A percentile compares a stretch with the other conserved stretches of the same genome.
Conservation (phyloP, 106 monocot genomes). For the Agapanthus africanus region DNA sequence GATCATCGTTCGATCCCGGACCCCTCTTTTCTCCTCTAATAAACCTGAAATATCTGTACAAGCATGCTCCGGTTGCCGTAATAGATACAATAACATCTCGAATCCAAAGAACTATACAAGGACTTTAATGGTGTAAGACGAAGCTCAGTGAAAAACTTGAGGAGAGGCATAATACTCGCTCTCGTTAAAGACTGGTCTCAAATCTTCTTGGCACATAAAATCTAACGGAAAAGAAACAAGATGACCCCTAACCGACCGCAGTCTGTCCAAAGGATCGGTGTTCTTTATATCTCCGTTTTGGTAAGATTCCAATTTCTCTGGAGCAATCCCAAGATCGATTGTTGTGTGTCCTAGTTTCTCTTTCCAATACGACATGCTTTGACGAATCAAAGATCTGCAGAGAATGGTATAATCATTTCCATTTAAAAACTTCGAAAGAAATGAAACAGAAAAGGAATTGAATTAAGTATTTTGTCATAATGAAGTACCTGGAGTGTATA, state of each 20-base stretch:
- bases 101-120: neutral
- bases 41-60: neutral
- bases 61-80: neutral
- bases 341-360: slow-evolving; percentile 92
- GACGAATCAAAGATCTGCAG: slow-evolving; percentile 46
- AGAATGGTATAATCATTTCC: neutral
- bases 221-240: slow-evolving; percentile 91
- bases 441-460: neutral
- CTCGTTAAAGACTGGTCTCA: slow-evolving; percentile 85
- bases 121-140: neutral
- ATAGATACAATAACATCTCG: neutral
- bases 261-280: slow-evolving; percentile 58
- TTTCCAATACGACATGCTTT: slow-evolving; percentile 62
- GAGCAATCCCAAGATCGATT: slow-evolving; percentile 80
- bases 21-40: neutral
- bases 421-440: neutral
- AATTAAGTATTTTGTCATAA: neutral
- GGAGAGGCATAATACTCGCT: slow-evolving; percentile 85
- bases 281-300: slow-evolving; percentile 42
- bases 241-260: slow-evolving; percentile 61
- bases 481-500: slow-evolving; percentile 76
- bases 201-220: slow-evolving; percentile 92
- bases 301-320: slow-evolving; percentile 57
- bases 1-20: neutral
- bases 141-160: slow-evolving; percentile 78